Evolutionary conservation across 2,329 filamentous ascomycete genomes (phyloP).

Genomic region (Colletotrichum somersetense): DNA sequence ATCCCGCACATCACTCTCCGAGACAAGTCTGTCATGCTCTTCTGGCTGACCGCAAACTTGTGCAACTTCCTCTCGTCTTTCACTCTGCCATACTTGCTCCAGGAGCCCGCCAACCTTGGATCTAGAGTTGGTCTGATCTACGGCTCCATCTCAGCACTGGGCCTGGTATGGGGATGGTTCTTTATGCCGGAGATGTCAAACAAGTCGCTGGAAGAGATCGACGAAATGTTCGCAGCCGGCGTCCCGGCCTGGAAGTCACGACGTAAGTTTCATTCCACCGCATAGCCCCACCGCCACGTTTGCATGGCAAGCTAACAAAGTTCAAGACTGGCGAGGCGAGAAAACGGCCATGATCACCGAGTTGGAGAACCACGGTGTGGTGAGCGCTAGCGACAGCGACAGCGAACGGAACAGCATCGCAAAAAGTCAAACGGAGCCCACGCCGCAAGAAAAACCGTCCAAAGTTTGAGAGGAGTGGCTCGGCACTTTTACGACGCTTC

Average conservation of each 20-base stretch:
- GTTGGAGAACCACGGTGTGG: constrained; percentile 27
- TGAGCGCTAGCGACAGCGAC: not conserved
- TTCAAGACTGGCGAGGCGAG: constrained; percentile 34
- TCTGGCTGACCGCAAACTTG: constrained; percentile 34
- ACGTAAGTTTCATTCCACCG: constrained; percentile 15
- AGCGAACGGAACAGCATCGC: constrained; percentile 30
- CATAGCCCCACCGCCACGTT: not conserved
- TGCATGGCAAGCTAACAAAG: not conserved
- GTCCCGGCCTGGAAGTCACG: constrained; percentile 37
- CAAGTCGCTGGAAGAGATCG: constrained; percentile 37
- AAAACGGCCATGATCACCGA: constrained; percentile 30
- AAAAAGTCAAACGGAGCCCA: not conserved
- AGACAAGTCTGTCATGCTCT: constrained; percentile 41
- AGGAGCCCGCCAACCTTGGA: constrained; percentile 36
- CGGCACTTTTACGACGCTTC: not conserved
- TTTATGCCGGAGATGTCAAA: constrained; percentile 38
- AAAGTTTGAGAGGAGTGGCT: not conserved
- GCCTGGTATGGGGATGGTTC: constrained; percentile 34
- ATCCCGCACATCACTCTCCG: constrained; percentile 37
- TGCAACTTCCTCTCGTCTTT: constrained; percentile 36
- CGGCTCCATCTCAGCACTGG: constrained; percentile 29
- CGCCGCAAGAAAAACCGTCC: constrained; percentile 9
- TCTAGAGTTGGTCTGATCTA: constrained; percentile 37
- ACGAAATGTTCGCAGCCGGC: constrained; percentile 36
- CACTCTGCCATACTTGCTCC: constrained; percentile 32